These are phyloP conservation scores for Isatis tinctoria DNA, from an alignment of 345 rosid species.

Conservation along the genomic window DNA sequence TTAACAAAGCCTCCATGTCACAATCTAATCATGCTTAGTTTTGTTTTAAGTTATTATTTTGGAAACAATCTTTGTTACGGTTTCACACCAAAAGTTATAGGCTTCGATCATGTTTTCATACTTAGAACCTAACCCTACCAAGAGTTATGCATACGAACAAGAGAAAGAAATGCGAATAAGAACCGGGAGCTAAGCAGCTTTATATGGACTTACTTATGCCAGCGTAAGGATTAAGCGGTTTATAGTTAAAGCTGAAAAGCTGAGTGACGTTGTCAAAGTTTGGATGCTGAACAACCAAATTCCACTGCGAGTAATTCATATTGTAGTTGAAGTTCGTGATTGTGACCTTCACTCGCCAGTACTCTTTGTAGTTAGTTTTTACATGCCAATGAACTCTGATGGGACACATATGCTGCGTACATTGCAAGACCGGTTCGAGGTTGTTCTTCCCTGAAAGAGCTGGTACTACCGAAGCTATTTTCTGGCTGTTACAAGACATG, in stretches of 20 bases:
- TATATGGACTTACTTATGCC: constrained; percentile 62
- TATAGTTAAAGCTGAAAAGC: constrained; percentile 67
- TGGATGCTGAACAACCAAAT: constrained; percentile 79
- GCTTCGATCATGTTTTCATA: neutral
- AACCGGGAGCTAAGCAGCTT: neutral
- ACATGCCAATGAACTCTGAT: constrained; percentile 91
- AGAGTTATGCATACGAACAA: neutral
- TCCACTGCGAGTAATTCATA: constrained; percentile 81
- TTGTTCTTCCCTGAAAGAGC: constrained; percentile 34
- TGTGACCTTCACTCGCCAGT: constrained; percentile 81
- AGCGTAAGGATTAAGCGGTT: constrained; percentile 56
- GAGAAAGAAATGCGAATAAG: neutral
- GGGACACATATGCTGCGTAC: constrained; percentile 95
- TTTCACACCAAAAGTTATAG: neutral
- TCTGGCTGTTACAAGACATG: constrained; percentile 30
- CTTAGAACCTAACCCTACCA: neutral
- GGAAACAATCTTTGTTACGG: neutral
- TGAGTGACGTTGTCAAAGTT: constrained; percentile 70
- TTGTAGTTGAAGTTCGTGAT: constrained; percentile 80
- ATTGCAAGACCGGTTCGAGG: constrained; percentile 54
- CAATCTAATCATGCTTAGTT: neutral
- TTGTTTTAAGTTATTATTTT: neutral
- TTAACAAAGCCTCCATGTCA: neutral
- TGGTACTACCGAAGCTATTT: constrained; percentile 62
- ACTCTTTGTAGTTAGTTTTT: constrained; percentile 69